Base-by-base conservation (phyloP, 2,329 filamentous ascomycete species). In the Colletotrichum siamense region DNA sequence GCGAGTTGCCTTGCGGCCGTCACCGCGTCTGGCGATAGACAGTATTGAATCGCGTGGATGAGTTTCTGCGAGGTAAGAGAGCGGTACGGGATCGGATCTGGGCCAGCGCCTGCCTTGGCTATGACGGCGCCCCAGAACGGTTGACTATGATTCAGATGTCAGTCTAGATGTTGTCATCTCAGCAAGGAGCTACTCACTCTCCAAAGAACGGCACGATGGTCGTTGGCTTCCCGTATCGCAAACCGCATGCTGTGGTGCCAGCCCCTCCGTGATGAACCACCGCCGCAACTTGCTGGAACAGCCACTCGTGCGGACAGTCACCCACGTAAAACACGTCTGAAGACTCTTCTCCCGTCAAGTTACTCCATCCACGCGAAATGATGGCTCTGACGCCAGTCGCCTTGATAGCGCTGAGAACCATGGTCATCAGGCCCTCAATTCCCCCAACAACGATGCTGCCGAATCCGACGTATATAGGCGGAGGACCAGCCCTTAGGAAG, bases 401-500 rank as follows among this genome's bases (percentile, higher is more conserved):
- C 6, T 59, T 65, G 39, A 77, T 70, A 22, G 76, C 67, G 24
- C 65, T 75, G 36, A 76, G 69, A 10, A 77, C 73, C 63, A 76
- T 73, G 22, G 64, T 69, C 63, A 75, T 72, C 55, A 76, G 36
- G 1, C 69, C 68, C 12, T 26, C 72, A 5, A 75, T 66, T 8
- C 62, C 69, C 2, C 69, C 73, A 5, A 76, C 64, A 2, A 73
- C 76, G 2, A 76, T 73, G 8, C 76, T 77, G 24, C 73, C 69
- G 22, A 76, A 77, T 13, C 73, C 76, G 24, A 77, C 65, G 10
- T 73, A 76, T 34, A 77, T 72, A 9, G 73, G 91, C 87, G 12
- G 88, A 6, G 91, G 88, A 0, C 92, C 92, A 10, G 86, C 85
- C 13, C 86, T 84, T 0, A 94, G 85, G 76, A 94, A 94, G 0